Evolutionary conservation across 306 rosid genomes (phyloP).

Genomic region (Trichosanthes cucumerina): DNA sequence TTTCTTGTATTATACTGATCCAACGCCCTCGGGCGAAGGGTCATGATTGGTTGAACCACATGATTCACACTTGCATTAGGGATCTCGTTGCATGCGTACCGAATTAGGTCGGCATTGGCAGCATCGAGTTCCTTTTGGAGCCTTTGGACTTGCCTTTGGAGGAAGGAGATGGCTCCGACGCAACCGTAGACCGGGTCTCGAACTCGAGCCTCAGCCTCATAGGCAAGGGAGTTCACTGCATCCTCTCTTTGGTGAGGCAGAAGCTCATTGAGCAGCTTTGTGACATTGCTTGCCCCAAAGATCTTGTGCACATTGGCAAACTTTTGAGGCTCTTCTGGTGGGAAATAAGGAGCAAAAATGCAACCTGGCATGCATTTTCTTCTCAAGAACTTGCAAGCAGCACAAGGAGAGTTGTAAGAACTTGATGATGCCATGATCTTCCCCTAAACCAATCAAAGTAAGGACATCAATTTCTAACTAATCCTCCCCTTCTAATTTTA

Average conservation of each 20-base stretch:
- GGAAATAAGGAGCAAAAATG: conserved; percentile 94
- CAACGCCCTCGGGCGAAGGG: conserved; percentile 21
- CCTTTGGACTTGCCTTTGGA: conserved; percentile 84
- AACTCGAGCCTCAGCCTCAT: conserved; percentile 92
- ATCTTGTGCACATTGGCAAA: conserved; percentile 93
- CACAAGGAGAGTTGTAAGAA: conserved; percentile 81
- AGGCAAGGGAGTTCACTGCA: conserved; percentile 90
- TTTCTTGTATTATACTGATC: conserved; percentile 21
- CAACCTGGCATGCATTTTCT: conserved; percentile 92
- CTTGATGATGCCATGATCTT: conserved; percentile 42
- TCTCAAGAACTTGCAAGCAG: conserved; percentile 93
- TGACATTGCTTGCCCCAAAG: conserved; percentile 94
- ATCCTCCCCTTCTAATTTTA: background rate
- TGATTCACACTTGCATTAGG: conserved; percentile 18
- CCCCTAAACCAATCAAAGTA: background rate
- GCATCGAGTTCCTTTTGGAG: conserved; percentile 89
- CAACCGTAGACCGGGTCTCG: conserved; percentile 96
- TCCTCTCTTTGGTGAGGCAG: conserved; percentile 93
- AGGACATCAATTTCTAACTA: background rate
- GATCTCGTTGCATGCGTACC: conserved; percentile 58
- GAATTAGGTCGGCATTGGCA: conserved; percentile 74
- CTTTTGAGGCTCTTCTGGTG: conserved; percentile 97
- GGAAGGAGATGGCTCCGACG: conserved; percentile 91
- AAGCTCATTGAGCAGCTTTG: conserved; percentile 88
- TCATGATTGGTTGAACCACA: conserved; percentile 16